phyloP scores from a whole-genome alignment of 306 rosid genomes.

The Cotoneaster glaucophyllus region DNA sequence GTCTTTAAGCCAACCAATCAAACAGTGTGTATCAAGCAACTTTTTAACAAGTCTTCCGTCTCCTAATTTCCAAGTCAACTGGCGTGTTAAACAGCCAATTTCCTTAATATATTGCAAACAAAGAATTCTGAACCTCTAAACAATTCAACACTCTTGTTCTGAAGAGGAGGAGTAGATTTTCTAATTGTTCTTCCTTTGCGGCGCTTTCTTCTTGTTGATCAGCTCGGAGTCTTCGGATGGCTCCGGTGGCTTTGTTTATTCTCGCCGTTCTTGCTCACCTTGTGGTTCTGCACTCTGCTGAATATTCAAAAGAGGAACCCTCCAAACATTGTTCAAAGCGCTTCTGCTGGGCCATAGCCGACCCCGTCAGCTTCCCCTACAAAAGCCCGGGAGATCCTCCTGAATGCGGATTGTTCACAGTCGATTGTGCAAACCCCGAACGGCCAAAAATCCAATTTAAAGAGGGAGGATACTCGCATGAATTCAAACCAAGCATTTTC shows the following conservation, averaged over 20 bases:
- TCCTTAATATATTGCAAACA: too few species aligned
- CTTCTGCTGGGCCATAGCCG: too few species aligned
- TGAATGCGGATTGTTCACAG: background rate
- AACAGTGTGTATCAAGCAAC: too few species aligned
- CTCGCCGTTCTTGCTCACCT: conserved; percentile 12
- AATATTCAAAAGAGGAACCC: background rate
- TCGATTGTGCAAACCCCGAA: too few species aligned
- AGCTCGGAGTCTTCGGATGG: conserved; percentile 11
- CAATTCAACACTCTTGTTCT: background rate
- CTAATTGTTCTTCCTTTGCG: background rate
- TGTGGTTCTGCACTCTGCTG: background rate
- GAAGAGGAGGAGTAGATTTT: background rate
- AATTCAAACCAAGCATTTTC: background rate
- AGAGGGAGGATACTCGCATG: background rate
- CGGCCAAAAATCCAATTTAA: background rate
- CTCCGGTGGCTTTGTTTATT: background rate
- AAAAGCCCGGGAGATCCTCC: background rate
- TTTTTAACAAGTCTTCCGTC: too few species aligned
- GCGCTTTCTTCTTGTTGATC: background rate
- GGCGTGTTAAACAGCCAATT: too few species aligned
- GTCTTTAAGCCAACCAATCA: too few species aligned
- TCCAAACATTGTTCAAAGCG: background rate
- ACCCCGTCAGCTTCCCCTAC: background rate
- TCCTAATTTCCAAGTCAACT: too few species aligned
- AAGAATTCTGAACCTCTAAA: background rate